These are phyloP conservation scores for Termitomyces sp. DNA, from an alignment of 768 basidiomycete genomes.

Conservation along the genomic window DNA sequence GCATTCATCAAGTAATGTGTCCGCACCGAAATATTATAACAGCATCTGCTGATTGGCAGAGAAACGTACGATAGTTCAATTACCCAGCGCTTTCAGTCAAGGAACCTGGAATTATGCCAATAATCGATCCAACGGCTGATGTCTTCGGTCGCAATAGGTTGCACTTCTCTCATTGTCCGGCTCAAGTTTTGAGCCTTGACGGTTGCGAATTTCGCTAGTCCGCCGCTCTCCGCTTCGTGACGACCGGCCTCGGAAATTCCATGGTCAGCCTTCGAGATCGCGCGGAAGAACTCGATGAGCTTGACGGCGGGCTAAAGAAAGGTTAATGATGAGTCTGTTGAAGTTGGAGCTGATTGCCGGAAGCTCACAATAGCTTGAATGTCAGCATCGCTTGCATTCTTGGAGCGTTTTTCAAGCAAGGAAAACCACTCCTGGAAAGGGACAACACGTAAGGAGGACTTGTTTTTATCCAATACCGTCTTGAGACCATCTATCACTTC, in stretches of 20 bases:
- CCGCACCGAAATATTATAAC: neutral
- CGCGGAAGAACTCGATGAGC: conserved; percentile 32
- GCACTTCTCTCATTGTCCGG: conserved; percentile 11
- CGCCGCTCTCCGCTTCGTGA: conserved; percentile 14
- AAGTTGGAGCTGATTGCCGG: neutral
- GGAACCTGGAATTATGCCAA: conserved; percentile 13
- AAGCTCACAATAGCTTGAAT: conserved; percentile 10
- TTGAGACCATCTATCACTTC: conserved; percentile 23
- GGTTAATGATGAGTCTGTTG: neutral
- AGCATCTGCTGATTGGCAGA: neutral
- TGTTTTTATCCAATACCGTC: neutral
- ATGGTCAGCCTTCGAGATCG: conserved; percentile 22
- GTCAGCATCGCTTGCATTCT: conserved; percentile 3
- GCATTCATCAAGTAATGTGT: too few species aligned
- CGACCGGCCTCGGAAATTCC: neutral
- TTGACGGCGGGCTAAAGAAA: conserved; percentile 32
- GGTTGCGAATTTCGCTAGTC: conserved; percentile 14
- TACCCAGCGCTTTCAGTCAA: neutral
- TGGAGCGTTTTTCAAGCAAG: conserved; percentile 15
- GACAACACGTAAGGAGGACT: neutral
- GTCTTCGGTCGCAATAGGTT: conserved; percentile 9
- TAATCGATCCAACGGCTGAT: conserved; percentile 15
- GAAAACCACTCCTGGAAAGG: conserved; percentile 20
- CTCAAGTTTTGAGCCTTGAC: conserved; percentile 15
- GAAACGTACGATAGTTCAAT: neutral